phyloP scores from a whole-genome alignment of 352 stramenopile species.

The Globisporangium yorkense region DNA sequence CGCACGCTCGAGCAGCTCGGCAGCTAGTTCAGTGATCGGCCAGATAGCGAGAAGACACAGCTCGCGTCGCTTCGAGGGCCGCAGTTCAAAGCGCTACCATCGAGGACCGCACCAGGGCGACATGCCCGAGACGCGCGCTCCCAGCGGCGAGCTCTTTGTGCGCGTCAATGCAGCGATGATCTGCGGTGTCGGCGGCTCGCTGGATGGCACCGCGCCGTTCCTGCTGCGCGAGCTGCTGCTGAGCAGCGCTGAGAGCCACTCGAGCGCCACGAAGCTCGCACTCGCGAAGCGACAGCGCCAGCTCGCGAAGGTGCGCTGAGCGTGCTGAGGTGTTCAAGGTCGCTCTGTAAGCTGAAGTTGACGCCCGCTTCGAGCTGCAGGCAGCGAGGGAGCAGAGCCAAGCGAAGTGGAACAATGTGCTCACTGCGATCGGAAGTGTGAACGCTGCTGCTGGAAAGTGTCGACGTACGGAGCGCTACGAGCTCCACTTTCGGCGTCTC shows the following conservation, averaged over 20 bases:
- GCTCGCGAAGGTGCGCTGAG: constrained; percentile 15
- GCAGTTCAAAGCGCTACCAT: background rate
- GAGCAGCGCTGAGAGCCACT: background rate
- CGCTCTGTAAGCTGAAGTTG: background rate
- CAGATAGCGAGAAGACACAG: background rate
- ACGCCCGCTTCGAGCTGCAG: background rate
- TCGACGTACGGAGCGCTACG: constrained; percentile 13
- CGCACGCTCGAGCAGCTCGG: constrained; percentile 15
- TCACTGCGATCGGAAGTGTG: background rate
- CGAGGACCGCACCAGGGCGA: background rate
- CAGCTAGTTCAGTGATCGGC: background rate
- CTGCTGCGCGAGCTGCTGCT: constrained; percentile 23
- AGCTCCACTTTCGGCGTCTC: constrained; percentile 18
- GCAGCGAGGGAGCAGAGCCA: background rate
- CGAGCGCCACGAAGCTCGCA: constrained; percentile 18
- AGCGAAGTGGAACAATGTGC: constrained; percentile 5
- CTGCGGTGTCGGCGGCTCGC: constrained; percentile 14
- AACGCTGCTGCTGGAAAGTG: background rate
- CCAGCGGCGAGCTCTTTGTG: constrained; percentile 45
- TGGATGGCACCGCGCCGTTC: constrained; percentile 23
- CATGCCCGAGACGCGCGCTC: constrained; percentile 1
- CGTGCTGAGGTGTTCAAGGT: background rate
- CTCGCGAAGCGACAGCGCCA: constrained; percentile 13
- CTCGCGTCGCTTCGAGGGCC: background rate
- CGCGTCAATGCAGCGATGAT: constrained; percentile 20